A percentile compares a stretch with the other conserved stretches of the same genome.
Conservation (phyloP, 2,329 filamentous ascomycete species). For the Furcasterigmium sp. region DNA sequence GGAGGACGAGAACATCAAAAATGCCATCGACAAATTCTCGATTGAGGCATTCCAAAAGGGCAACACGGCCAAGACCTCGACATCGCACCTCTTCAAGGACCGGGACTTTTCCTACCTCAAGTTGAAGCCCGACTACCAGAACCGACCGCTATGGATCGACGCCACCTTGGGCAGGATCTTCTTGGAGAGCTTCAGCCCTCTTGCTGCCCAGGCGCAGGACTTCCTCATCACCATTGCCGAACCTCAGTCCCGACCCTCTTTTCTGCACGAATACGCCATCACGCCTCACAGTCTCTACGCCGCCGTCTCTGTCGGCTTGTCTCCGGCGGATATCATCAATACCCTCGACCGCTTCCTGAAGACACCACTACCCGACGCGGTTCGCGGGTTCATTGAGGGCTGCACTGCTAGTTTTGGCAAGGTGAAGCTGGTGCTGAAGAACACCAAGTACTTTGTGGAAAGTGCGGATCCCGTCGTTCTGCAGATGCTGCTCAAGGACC, state of each 20-base stretch:
- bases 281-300: slow-evolving; percentile 93
- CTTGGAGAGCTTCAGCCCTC: slow-evolving; percentile 86
- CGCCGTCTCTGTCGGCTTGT: slow-evolving; percentile 89
- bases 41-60: slow-evolving; percentile 34
- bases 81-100: slow-evolving; percentile 37
- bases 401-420: slow-evolving; percentile 92
- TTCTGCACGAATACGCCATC: slow-evolving; percentile 89
- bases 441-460: slow-evolving; percentile 92
- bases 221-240: slow-evolving; percentile 96
- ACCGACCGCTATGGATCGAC: slow-evolving; percentile 91
- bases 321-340: slow-evolving; percentile 83
- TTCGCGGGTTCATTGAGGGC: slow-evolving; percentile 70
- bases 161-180: slow-evolving; percentile 82
- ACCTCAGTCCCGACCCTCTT: slow-evolving; percentile 81
- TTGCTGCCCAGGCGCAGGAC: slow-evolving; percentile 83
- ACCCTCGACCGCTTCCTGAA: slow-evolving; percentile 86
- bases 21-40: slow-evolving; percentile 57
- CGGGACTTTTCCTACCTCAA: slow-evolving; percentile 76
- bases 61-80: slow-evolving; percentile 19
- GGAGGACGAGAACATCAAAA: slow-evolving; percentile 49
- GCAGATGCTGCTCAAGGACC: slow-evolving; percentile 80
- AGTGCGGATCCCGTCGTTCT: slow-evolving; percentile 83
- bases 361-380: slow-evolving; percentile 75
- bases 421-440: slow-evolving; percentile 89
- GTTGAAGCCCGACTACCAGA: slow-evolving; percentile 83